Evolutionary conservation across 2,329 filamentous ascomycete genomes (phyloP).

Genomic region (Rutstroemia sydowiana): DNA sequence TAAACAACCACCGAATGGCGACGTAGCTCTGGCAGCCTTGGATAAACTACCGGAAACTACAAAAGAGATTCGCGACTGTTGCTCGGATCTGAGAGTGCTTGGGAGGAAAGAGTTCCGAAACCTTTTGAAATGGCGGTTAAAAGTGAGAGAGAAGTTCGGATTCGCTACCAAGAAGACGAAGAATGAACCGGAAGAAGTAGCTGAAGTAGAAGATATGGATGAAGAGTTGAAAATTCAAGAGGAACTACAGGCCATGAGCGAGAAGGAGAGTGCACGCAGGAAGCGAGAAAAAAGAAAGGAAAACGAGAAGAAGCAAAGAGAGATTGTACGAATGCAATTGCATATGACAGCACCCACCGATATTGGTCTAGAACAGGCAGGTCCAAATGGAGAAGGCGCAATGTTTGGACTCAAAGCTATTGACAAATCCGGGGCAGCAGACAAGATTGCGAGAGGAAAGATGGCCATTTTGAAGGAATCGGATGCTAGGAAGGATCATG

Average conservation of each 20-base stretch:
- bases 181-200: conserved; percentile 52
- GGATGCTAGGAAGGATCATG: conserved; percentile 49
- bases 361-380: conserved; percentile 83
- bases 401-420: conserved; percentile 83
- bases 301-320: conserved; percentile 90
- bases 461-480: conserved; percentile 63
- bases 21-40: conserved; percentile 80
- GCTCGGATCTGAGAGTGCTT: conserved; percentile 78
- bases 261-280: conserved; percentile 67
- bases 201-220: conserved; percentile 82
- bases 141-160: conserved; percentile 84
- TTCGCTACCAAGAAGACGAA: conserved; percentile 59
- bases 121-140: conserved; percentile 81
- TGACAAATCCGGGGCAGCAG: conserved; percentile 65
- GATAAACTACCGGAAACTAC: conserved; percentile 83
- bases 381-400: conserved; percentile 68
- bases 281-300: conserved; percentile 80
- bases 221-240: conserved; percentile 88
- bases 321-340: conserved; percentile 93
- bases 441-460: conserved; percentile 65
- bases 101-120: conserved; percentile 92
- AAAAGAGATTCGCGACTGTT: conserved; percentile 70
- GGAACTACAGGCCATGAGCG: conserved; percentile 74
- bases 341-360: conserved; percentile 96
- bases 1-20: conserved; percentile 67